These are phyloP conservation scores for Lathyrus sativus DNA, from an alignment of 306 rosid genomes.

Conservation along the genomic window DNA sequence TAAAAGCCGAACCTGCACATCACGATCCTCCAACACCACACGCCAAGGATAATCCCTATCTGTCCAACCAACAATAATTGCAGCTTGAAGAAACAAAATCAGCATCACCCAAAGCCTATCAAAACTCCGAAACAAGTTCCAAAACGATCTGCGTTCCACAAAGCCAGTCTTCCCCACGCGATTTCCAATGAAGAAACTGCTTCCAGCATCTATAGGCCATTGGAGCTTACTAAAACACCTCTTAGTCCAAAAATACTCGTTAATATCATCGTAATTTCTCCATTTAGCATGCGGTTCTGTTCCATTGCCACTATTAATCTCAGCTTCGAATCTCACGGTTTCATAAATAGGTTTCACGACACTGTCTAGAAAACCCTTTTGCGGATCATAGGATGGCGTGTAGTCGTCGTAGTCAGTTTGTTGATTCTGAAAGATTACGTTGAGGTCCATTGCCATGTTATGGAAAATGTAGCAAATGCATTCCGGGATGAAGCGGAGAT, in stretches of 20 bases:
- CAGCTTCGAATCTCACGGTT: slow-evolving; percentile 61
- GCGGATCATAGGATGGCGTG: slow-evolving; percentile 46
- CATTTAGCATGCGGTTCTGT: slow-evolving; percentile 71
- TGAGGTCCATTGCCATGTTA: slow-evolving; percentile 79
- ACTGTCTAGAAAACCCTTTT: slow-evolving; percentile 52
- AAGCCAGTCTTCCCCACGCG: slow-evolving; percentile 81
- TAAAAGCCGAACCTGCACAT: slow-evolving; percentile 57
- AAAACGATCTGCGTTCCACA: slow-evolving; percentile 84
- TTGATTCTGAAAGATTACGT: slow-evolving; percentile 13
- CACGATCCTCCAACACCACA: slow-evolving; percentile 47
- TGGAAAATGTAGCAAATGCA: slow-evolving; percentile 79
- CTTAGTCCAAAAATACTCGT: slow-evolving; percentile 82
- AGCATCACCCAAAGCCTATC: slow-evolving; percentile 86
- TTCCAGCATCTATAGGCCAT: slow-evolving; percentile 74
- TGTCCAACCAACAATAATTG: slow-evolving; percentile 74
- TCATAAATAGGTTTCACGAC: slow-evolving; percentile 80
- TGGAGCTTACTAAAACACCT: slow-evolving; percentile 69
- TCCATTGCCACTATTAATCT: slow-evolving; percentile 60
- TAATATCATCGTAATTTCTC: slow-evolving; percentile 88
- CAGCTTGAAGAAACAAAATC: slow-evolving; percentile 72
- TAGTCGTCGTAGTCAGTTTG: background rate
- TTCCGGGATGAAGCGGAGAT: slow-evolving; percentile 80
- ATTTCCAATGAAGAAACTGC: slow-evolving; percentile 46
- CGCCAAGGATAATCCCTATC: slow-evolving; percentile 56
- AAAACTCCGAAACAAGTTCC: slow-evolving; percentile 82